Evolutionary conservation across 2,329 filamentous ascomycete genomes (phyloP).

Genomic region (Moelleriella libera): DNA sequence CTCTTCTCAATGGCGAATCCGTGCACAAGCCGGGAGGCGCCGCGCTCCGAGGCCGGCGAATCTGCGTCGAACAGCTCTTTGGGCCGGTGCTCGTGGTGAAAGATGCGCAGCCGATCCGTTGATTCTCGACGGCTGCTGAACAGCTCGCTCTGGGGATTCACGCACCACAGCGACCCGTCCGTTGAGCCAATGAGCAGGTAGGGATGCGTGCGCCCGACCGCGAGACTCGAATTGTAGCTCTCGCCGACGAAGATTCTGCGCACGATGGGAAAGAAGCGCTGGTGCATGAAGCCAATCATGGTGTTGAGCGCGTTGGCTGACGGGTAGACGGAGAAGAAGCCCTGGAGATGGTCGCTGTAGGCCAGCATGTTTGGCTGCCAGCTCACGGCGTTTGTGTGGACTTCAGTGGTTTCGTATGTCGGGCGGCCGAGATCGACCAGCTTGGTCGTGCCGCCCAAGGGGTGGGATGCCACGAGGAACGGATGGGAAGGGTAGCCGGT

Average conservation of each 20-base stretch:
- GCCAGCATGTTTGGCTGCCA: conserved; percentile 38
- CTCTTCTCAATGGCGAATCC: conserved; percentile 37
- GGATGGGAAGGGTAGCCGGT: conserved; percentile 43
- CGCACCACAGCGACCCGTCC: conserved; percentile 37
- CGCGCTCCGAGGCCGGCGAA: conserved; percentile 20
- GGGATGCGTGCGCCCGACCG: conserved; percentile 35
- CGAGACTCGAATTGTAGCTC: conserved; percentile 34
- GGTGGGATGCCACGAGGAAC: conserved; percentile 38
- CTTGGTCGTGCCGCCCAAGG: conserved; percentile 37
- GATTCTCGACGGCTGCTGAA: conserved; percentile 18
- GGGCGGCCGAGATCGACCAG: conserved; percentile 39
- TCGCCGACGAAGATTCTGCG: conserved; percentile 37
- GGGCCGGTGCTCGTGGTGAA: conserved; percentile 39
- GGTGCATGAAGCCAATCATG: conserved; percentile 36
- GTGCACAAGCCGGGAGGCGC: conserved; percentile 34
- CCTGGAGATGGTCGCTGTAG: conserved; percentile 41
- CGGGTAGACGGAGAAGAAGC: conserved; percentile 37
- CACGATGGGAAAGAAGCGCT: conserved; percentile 36
- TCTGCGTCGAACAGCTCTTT: conserved; percentile 13
- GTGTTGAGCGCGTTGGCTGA: conserved; percentile 38
- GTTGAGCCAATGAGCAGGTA: conserved; percentile 37
- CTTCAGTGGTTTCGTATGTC: conserved; percentile 37
- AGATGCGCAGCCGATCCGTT: conserved; percentile 23
- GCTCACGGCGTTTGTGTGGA: conserved; percentile 32
- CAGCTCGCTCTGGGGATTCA: conserved; percentile 23